Conservation (phyloP, 768 basidiomycete species). For the Podaxis carcinomalis region DNA sequence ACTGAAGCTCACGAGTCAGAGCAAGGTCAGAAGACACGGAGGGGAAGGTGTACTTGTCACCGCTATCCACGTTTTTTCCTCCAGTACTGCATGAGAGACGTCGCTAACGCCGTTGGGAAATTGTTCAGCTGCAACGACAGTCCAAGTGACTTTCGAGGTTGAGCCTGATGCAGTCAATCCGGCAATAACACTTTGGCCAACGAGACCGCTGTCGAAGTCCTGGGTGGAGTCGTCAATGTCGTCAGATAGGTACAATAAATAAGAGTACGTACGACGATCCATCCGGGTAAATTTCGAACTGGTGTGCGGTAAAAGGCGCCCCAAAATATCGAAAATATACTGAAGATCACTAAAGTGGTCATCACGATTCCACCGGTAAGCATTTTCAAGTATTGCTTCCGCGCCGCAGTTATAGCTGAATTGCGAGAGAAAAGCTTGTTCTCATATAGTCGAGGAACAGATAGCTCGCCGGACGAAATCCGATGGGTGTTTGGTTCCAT, state of each 20-base stretch:
- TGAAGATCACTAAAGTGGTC: constrained; percentile 42
- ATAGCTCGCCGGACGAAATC: background rate
- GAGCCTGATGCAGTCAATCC: constrained; percentile 24
- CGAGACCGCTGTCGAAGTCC: constrained; percentile 57
- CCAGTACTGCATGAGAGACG: constrained; percentile 37
- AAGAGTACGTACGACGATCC: constrained; percentile 49
- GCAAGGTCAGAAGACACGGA: background rate
- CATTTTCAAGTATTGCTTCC: constrained; percentile 41
- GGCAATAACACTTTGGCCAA: constrained; percentile 41
- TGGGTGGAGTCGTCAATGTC: constrained; percentile 18
- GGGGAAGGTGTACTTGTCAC: constrained; percentile 41
- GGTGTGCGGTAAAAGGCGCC: constrained; percentile 43
- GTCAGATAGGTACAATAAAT: background rate
- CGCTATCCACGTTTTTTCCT: constrained; percentile 52
- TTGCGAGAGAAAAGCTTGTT: background rate
- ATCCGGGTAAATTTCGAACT: constrained; percentile 42
- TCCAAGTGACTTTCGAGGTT: constrained; percentile 41
- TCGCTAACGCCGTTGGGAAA: constrained; percentile 43
- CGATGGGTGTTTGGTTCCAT: background rate
- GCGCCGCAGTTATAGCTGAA: constrained; percentile 15
- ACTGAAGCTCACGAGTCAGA: constrained; percentile 23
- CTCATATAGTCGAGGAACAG: background rate
- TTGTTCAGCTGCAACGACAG: constrained; percentile 31
- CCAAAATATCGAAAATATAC: constrained; percentile 57
- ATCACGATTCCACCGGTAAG: constrained; percentile 30